These are phyloP conservation scores for Fusarium xyrophilum DNA, from an alignment of 2,329 filamentous ascomycete genomes.

Conservation along the genomic window DNA sequence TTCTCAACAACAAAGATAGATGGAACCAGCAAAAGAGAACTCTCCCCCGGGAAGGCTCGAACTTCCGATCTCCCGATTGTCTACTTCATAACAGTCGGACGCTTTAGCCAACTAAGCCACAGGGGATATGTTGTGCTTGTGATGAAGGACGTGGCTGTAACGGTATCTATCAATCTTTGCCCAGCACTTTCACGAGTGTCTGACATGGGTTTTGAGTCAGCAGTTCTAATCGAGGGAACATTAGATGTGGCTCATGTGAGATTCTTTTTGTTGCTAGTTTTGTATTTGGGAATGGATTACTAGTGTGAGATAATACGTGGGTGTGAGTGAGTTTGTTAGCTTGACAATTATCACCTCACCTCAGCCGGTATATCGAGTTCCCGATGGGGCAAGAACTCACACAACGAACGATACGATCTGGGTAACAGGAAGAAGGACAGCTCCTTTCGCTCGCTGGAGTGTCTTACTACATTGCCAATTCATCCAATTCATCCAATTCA, in stretches of 20 bases:
- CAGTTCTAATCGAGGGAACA: rapidly evolving
- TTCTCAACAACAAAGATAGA: neutral
- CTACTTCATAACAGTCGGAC: slow-evolving; percentile 37
- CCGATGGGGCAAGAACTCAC: neutral
- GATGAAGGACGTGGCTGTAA: neutral
- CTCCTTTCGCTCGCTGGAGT: rapidly evolving
- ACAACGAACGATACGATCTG: neutral
- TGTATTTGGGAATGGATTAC: neutral
- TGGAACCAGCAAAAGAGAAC: neutral
- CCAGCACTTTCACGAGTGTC: neutral
- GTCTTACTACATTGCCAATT: neutral
- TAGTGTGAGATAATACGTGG: neutral
- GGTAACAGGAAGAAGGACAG: rapidly evolving
- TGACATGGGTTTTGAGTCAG: neutral
- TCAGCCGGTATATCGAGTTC: neutral
- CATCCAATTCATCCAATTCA: too few species aligned
- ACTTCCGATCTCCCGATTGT: slow-evolving; percentile 44
- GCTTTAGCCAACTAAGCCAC: slow-evolving; percentile 40
- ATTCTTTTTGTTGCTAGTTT: too few species aligned
- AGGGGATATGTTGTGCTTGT: slow-evolving; percentile 20
- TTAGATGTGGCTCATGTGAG: neutral
- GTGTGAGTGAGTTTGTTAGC: neutral
- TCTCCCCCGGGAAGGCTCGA: slow-evolving; percentile 44
- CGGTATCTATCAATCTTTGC: rapidly evolving
- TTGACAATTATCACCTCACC: rapidly evolving